These are phyloP conservation scores for Leishmania turanica DNA, from an alignment of 208 protist genomes.

Conservation along the genomic window DNA sequence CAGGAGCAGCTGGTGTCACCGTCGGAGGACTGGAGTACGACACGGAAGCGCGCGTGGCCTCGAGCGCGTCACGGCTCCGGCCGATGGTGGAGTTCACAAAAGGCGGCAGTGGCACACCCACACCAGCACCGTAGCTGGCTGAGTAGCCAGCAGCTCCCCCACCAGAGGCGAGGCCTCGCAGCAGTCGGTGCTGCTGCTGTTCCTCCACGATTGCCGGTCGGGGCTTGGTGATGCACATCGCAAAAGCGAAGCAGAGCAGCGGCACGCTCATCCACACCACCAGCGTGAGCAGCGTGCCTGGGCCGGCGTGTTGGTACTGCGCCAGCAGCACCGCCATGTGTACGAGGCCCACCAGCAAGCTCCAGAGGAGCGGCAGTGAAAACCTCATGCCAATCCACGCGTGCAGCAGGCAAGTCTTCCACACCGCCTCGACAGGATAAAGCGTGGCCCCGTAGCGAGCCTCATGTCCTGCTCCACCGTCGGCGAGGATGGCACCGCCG, in stretches of 20 bases:
- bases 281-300: constrained; percentile 49
- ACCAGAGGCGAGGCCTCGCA: constrained; percentile 2
- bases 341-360: constrained; percentile 49
- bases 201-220: not conserved
- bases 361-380: constrained; percentile 40
- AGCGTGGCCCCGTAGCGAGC: constrained; percentile 34
- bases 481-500: constrained; percentile 19
- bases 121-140: not conserved
- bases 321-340: constrained; percentile 69
- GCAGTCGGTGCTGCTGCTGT: not conserved
- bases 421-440: constrained; percentile 59
- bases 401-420: constrained; percentile 72
- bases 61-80: not conserved
- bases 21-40: not conserved
- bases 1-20: not conserved
- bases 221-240: constrained; percentile 17
- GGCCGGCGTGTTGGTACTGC: constrained; percentile 42
- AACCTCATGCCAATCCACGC: constrained; percentile 68
- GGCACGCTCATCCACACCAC: constrained; percentile 59
- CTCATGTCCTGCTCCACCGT: not conserved
- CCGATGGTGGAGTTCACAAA: not conserved
- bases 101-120: not conserved
- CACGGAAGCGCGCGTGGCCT: not conserved
- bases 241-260: constrained; percentile 34
- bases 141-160: not conserved